Conservation (phyloP, 257 asterid genomes). For the Phtheirospermum japonicum region DNA sequence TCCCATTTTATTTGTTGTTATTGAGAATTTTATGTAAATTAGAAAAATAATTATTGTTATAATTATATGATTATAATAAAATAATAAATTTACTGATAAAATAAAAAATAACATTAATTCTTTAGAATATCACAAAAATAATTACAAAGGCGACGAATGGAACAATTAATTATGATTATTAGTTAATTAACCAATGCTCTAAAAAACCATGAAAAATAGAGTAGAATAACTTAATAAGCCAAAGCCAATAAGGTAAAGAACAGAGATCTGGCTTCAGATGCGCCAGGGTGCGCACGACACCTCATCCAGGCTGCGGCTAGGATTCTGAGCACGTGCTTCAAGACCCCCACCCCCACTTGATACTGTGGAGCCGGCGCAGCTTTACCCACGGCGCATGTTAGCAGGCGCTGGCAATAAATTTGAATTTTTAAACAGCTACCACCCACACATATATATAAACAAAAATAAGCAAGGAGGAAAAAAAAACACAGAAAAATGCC, state of each 20-base stretch:
- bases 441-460: not conserved
- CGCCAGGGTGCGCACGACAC: constrained; percentile 40
- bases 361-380: constrained; percentile 13
- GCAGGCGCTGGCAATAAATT: constrained; percentile 34
- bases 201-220: no score
- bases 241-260: not conserved
- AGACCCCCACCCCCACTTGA: not conserved
- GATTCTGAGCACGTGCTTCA: constrained; percentile 26
- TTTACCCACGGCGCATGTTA: constrained; percentile 33
- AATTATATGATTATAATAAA: no score
- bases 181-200: no score
- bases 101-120: no score
- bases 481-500: constrained; percentile 33
- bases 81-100: no score
- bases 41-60: no score
- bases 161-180: constrained; percentile 25
- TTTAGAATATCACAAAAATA: no score
- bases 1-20: no score
- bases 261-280: constrained; percentile 15
- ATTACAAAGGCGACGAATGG: no score
- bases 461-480: not conserved
- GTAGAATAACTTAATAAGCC: no score
- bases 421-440: constrained; percentile 38
- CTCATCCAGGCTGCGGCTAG: constrained; percentile 26
- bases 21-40: no score